A percentile compares a stretch with the other conserved stretches of the same genome.
phyloP scores from a whole-genome alignment of 352 stramenopile species.

The Phytopythium chamaehyphon region DNA sequence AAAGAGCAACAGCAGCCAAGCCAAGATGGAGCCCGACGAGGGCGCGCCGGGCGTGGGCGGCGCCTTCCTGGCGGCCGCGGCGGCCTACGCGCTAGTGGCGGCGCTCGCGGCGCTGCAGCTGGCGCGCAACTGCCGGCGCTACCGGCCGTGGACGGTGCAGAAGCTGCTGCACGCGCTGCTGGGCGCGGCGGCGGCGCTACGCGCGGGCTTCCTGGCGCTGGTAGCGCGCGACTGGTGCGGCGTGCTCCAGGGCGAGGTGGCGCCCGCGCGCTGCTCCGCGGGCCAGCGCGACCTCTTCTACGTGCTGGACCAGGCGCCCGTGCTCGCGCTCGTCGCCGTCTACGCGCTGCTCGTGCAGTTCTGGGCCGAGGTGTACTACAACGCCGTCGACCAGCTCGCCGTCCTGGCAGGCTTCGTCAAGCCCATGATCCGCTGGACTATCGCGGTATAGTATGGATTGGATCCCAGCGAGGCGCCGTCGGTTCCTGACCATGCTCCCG shows the following conservation, averaged over 20 bases:
- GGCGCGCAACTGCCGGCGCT: constrained; percentile 79
- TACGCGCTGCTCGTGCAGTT: constrained; percentile 85
- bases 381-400: constrained; percentile 70
- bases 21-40: too few relatives aligned
- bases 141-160: constrained; percentile 82
- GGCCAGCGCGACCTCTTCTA: constrained; percentile 82
- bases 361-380: constrained; percentile 89
- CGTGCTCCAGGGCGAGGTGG: constrained; percentile 65
- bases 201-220: constrained; percentile 64
- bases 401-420: constrained; percentile 65
- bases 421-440: constrained; percentile 56
- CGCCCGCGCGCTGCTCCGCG: constrained; percentile 43
- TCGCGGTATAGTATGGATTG: constrained; percentile 33
- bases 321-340: constrained; percentile 77
- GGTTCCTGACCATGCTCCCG: background rate
- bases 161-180: constrained; percentile 87
- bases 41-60: constrained; percentile 46
- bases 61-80: constrained; percentile 64
- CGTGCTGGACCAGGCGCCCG: constrained; percentile 78
- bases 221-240: constrained; percentile 82
- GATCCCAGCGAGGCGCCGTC: background rate
- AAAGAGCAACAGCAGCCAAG: too few relatives aligned
- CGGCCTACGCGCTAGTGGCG: constrained; percentile 67
- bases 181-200: constrained; percentile 26
- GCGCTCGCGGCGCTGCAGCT: constrained; percentile 56